A percentile compares a stretch with the other conserved stretches of the same genome.
Conservation (phyloP, 805 yeast species). For the Phaffomyces antillensis region DNA sequence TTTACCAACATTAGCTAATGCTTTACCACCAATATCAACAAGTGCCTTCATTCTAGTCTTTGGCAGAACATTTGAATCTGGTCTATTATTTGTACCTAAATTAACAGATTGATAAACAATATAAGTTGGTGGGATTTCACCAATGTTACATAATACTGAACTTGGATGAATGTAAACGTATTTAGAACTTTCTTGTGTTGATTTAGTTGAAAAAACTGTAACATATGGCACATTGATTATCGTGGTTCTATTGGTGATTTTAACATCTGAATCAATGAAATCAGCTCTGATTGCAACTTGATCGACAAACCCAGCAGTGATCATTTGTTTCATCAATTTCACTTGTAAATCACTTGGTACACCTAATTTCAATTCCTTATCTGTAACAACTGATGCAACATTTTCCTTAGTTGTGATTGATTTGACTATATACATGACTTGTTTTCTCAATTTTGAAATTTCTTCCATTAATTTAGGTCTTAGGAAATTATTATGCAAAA, state of each 20-base stretch:
- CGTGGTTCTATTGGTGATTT: conserved; percentile 48
- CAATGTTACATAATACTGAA: conserved; percentile 53
- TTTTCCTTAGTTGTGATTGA: conserved; percentile 53
- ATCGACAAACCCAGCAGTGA: conserved; percentile 88
- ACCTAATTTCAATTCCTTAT: conserved; percentile 43
- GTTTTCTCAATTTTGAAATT: conserved; percentile 71
- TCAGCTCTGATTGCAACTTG: conserved; percentile 86
- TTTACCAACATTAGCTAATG: conserved; percentile 72
- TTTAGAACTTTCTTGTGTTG: conserved; percentile 36
- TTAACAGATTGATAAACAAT: conserved; percentile 68
- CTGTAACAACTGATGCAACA: conserved; percentile 41
- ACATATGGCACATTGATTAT: conserved; percentile 59
- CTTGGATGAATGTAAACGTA: conserved; percentile 74
- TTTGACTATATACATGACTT: conserved; percentile 68
- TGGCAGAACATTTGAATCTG: conserved; percentile 35
- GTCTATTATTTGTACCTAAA: conserved; percentile 38
- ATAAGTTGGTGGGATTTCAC: conserved; percentile 72
- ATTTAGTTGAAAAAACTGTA: conserved; percentile 38
- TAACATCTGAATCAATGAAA: conserved; percentile 53
- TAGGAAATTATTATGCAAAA: conserved; percentile 56
- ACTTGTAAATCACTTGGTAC: conserved; percentile 68
- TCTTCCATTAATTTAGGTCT: conserved; percentile 83
- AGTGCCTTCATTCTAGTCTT: conserved; percentile 64
- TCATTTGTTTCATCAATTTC: conserved; percentile 80
- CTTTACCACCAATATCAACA: conserved; percentile 68